A percentile compares a stretch with the other conserved stretches of the same genome.
phyloP scores from a whole-genome alignment of 2,329 filamentous ascomycete genomes.

The Verticillium albo-atrum region DNA sequence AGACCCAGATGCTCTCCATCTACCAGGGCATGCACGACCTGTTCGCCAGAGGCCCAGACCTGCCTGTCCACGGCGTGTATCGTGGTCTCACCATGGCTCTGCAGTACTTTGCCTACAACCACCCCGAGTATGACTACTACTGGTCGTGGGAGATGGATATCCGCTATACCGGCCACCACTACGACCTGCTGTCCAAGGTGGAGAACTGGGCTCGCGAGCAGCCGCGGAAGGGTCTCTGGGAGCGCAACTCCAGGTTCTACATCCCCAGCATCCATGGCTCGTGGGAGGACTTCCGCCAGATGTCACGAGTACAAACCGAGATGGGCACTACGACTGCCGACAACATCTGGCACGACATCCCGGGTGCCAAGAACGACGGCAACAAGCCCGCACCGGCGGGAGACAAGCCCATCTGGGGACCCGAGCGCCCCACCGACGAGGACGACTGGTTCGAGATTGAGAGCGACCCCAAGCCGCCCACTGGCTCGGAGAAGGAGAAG shows the following conservation, averaged over 20 bases:
- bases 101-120: conserved; percentile 84
- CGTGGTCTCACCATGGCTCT: conserved; percentile 91
- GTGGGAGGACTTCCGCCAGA: conserved; percentile 77
- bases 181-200: conserved; percentile 66
- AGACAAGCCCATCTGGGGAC: conserved; percentile 67
- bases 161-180: conserved; percentile 85
- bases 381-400: not conserved
- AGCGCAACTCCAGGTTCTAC: conserved; percentile 74
- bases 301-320: conserved; percentile 71
- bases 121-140: conserved; percentile 85
- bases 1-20: conserved; percentile 84
- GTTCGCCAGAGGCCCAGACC: conserved; percentile 57
- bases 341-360: conserved; percentile 59
- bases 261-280: conserved; percentile 69
- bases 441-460: conserved; percentile 69
- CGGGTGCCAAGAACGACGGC: conserved; percentile 22
- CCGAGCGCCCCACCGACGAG: conserved; percentile 62
- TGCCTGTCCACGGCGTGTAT: conserved; percentile 88
- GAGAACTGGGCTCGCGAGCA: conserved; percentile 66
- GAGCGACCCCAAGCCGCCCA: conserved; percentile 70
- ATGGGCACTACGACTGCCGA: conserved; percentile 61
- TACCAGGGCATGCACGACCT: conserved; percentile 85
- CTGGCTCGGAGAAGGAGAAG: conserved; percentile 70
- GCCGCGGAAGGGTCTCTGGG: conserved; percentile 77
- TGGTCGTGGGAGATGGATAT: conserved; percentile 98